Percentiles rank a stretch among this genome's conserved stretches.
phyloP scores from a whole-genome alignment of 345 rosid genomes.

The Heritiera littoralis region DNA sequence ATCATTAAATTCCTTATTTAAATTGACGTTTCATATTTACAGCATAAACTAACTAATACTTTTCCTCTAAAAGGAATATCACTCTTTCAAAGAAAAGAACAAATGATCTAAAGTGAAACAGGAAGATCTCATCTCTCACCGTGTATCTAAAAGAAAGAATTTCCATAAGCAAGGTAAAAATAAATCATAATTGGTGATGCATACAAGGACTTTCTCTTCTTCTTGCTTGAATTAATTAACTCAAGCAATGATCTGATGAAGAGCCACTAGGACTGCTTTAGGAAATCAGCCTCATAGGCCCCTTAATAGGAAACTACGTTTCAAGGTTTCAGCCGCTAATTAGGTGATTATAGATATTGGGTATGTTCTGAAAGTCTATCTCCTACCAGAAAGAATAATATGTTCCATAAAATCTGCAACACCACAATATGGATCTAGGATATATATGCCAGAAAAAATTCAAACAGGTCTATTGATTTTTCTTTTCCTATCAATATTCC shows the following conservation, averaged over 20 bases:
- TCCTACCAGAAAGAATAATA: background rate
- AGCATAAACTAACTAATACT: background rate
- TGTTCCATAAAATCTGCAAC: background rate
- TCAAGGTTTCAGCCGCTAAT: background rate
- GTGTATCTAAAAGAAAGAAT: background rate
- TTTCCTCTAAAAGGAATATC: slow-evolving; percentile 1
- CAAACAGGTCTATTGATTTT: background rate
- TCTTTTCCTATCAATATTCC: background rate
- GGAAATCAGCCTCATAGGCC: background rate
- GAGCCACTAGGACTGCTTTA: background rate
- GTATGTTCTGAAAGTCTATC: background rate
- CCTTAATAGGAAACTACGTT: background rate
- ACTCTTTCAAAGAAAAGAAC: background rate
- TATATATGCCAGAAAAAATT: background rate
- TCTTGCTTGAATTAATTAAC: background rate
- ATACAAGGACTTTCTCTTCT: background rate
- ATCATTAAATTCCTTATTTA: background rate
- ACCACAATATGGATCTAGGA: background rate
- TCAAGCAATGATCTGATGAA: background rate
- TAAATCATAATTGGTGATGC: background rate
- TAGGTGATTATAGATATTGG: background rate
- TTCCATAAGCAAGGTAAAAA: background rate
- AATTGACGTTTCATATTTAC: background rate
- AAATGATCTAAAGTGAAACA: background rate
- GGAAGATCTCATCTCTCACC: background rate